Conservation (phyloP, 1,284 basidiomycete species). For the Sporisorium iseilematis-ciliati region DNA sequence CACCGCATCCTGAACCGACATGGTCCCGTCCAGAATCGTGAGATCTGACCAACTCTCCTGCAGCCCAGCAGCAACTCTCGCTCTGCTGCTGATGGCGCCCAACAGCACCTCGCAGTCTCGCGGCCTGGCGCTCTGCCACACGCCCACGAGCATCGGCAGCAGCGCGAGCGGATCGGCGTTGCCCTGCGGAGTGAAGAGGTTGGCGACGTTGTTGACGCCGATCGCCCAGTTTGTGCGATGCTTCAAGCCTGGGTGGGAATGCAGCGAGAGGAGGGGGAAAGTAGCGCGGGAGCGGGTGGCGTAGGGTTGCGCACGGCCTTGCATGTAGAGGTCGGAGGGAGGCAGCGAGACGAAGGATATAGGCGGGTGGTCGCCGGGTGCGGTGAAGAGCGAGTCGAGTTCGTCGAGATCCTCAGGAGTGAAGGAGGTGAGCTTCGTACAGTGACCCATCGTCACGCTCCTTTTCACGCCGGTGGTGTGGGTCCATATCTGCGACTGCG, state of each 20-base stretch:
- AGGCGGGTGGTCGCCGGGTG: not conserved
- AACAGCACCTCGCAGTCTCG: slow-evolving; percentile 24
- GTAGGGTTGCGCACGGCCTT: slow-evolving; percentile 35
- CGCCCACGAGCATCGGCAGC: slow-evolving; percentile 37
- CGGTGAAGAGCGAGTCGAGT: slow-evolving; percentile 6
- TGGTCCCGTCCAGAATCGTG: slow-evolving; percentile 13
- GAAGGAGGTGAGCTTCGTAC: slow-evolving; percentile 44
- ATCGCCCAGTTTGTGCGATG: slow-evolving; percentile 22
- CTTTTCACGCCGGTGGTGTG: not conserved
- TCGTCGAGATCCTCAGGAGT: slow-evolving; percentile 6
- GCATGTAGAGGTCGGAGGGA: slow-evolving; percentile 52
- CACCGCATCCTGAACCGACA: slow-evolving; percentile 16
- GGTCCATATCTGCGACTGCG: slow-evolving; percentile 2
- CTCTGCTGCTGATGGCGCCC: slow-evolving; percentile 6
- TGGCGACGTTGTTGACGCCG: slow-evolving; percentile 51
- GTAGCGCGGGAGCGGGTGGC: slow-evolving; percentile 28
- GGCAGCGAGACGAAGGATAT: slow-evolving; percentile 40
- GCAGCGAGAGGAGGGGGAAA: slow-evolving; percentile 23
- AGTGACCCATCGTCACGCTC: slow-evolving; percentile 40
- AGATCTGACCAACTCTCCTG: slow-evolving; percentile 17
- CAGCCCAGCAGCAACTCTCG: slow-evolving; percentile 14
- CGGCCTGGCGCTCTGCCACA: slow-evolving; percentile 45
- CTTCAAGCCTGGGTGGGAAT: not conserved
- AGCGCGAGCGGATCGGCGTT: slow-evolving; percentile 50
- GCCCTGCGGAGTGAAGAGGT: slow-evolving; percentile 56